phyloP scores from a whole-genome alignment of 1,139 yeast species.

The Blastobotrys indianensis region DNA sequence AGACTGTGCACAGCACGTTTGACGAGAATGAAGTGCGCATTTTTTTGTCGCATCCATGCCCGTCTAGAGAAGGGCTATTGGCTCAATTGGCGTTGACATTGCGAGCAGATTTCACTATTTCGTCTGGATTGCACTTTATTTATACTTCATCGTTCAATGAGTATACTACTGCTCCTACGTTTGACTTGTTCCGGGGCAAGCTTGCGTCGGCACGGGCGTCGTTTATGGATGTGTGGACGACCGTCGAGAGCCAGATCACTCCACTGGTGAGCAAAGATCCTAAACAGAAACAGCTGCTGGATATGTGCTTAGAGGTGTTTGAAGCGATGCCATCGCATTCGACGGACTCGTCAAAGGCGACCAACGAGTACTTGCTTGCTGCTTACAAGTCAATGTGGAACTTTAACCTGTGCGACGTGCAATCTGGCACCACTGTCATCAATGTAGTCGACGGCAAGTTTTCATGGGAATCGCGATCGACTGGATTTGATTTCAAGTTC shows the following conservation, averaged over 20 bases:
- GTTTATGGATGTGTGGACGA: conserved; percentile 59
- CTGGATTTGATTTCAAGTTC: conserved; percentile 49
- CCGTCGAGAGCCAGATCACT: conserved; percentile 49
- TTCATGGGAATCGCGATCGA: conserved; percentile 39
- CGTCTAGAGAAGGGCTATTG: conserved; percentile 56
- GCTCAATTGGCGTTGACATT: conserved; percentile 63
- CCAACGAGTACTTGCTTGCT: conserved; percentile 47
- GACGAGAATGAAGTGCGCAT: conserved; percentile 48
- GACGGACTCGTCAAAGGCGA: conserved; percentile 28
- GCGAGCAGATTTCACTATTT: conserved; percentile 65
- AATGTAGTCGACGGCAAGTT: conserved; percentile 40
- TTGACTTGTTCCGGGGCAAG: conserved; percentile 51
- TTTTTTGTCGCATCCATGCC: conserved; percentile 65
- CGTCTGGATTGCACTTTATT: conserved; percentile 67
- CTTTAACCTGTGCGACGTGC: conserved; percentile 62
- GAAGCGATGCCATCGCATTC: conserved; percentile 57
- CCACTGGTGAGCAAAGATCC: conserved; percentile 34
- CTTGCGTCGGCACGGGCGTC: conserved; percentile 53
- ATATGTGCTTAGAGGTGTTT: conserved; percentile 54
- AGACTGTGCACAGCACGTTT: conserved; percentile 40
- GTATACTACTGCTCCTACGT: conserved; percentile 55
- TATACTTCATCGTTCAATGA: conserved; percentile 71
- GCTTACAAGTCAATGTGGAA: conserved; percentile 76
- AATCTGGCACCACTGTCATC: conserved; percentile 41
- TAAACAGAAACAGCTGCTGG: conserved; percentile 38